phyloP scores from a whole-genome alignment of 768 basidiomycete genomes.

The Mycena belliarum region DNA sequence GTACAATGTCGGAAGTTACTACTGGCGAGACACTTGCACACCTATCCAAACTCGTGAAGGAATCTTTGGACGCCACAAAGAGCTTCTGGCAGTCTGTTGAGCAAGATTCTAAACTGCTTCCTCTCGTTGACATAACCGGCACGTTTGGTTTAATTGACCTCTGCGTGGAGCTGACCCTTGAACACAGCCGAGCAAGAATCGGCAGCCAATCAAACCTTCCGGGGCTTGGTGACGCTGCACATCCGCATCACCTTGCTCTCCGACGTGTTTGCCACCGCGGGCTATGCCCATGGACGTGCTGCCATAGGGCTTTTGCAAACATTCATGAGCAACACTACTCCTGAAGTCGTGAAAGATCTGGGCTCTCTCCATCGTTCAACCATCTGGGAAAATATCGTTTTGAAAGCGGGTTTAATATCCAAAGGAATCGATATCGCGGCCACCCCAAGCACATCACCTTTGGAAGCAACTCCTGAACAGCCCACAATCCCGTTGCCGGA shows the following conservation, averaged over 20 bases:
- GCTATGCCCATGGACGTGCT: slow-evolving; percentile 78
- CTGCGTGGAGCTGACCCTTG: not conserved
- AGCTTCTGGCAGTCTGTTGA: slow-evolving; percentile 65
- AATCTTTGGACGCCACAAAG: slow-evolving; percentile 67
- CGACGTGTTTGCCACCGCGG: slow-evolving; percentile 83
- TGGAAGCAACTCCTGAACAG: slow-evolving; percentile 50
- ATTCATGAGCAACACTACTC: slow-evolving; percentile 63
- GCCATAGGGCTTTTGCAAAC: slow-evolving; percentile 75
- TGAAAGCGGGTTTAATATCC: slow-evolving; percentile 59
- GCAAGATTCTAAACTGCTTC: slow-evolving; percentile 62
- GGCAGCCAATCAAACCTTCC: slow-evolving; percentile 64
- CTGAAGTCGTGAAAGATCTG: slow-evolving; percentile 67
- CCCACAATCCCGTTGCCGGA: slow-evolving; percentile 43
- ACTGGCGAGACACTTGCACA: slow-evolving; percentile 73
- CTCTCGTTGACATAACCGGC: slow-evolving; percentile 59
- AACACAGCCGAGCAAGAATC: slow-evolving; percentile 45
- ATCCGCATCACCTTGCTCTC: slow-evolving; percentile 81
- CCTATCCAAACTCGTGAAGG: slow-evolving; percentile 67
- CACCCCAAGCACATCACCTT: slow-evolving; percentile 45
- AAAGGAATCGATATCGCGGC: slow-evolving; percentile 55
- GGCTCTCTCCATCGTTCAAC: slow-evolving; percentile 81
- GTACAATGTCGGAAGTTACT: slow-evolving; percentile 87
- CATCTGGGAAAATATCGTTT: slow-evolving; percentile 84
- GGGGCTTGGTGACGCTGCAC: slow-evolving; percentile 71
- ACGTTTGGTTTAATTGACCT: slow-evolving; percentile 24